Base-by-base conservation (phyloP, 2,329 filamentous ascomycete species). In the Teratosphaeria pseudoeucalypti region DNA sequence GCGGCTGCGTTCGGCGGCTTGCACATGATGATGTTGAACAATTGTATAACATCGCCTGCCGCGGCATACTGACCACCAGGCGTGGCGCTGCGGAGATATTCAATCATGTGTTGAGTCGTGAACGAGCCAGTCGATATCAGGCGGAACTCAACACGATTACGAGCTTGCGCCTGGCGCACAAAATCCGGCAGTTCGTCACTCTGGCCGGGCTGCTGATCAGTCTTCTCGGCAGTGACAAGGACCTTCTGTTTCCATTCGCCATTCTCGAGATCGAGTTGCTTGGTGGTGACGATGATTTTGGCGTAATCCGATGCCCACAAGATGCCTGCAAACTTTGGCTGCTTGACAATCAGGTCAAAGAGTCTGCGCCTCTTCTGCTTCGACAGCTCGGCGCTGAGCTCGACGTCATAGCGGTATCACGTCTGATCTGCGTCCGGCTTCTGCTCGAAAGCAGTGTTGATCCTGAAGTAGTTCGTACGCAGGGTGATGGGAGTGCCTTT, bases 21-120 rank as follows among this genome's bases (percentile, higher is more conserved):
- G 0, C 78, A 76, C 56, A 85, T 70, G 26, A 86, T 72, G 37
- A 85, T 80, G 65, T 86, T 86, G 58, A 86, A 68, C 0, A 81
- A 77, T 59, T 85, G 81, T 6, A 85, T 74, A 0, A 81, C 70
- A 58, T 83, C 80, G 0, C 74, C 71, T 65, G 81, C 80, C 19
- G 75, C 68, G 0, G 69, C 67, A 54, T 80, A 80, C 14, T 70
- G 63, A 0, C 68, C 70, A 16, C 68, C 66, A 5, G 73, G 64
- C 43, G 66, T 70, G 2, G 68, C 70, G 19, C 70, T 78, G 2
- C 57, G 56, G 52, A 78, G 68, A 62, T 75, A 82, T 1, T 77
- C 71, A 6, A 80, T 60, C 10, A 84, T 70, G 1, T 81, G 74
- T 1, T 66, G 63, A 1, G 75, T 67, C 10, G 67, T 67, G 61